Conservation (phyloP, 768 basidiomycete species). For the Lactarius tabidus region DNA sequence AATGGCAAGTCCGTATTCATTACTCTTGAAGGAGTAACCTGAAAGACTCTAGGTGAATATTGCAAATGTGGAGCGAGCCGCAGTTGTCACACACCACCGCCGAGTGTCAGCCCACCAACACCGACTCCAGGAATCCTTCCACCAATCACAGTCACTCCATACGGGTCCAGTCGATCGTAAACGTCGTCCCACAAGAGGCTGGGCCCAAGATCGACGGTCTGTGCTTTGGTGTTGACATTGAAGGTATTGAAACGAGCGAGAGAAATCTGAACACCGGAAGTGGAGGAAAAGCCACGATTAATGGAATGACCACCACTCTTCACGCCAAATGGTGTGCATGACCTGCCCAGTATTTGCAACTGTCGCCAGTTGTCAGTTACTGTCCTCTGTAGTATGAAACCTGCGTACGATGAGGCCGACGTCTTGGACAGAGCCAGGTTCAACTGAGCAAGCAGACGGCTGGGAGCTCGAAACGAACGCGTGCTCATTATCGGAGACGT, state of each 20-base stretch:
- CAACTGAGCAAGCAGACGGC: neutral
- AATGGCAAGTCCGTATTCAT: slow-evolving; percentile 50
- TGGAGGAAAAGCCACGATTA: neutral
- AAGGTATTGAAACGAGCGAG: neutral
- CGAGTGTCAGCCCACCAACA: neutral
- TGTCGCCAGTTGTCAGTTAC: neutral
- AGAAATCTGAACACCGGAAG: neutral
- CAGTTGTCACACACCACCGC: neutral
- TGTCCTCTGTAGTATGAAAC: neutral
- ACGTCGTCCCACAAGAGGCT: neutral
- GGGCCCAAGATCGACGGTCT: neutral
- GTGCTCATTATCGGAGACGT: neutral
- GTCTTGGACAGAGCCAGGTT: neutral
- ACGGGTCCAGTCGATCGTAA: neutral
- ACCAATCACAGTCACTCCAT: neutral
- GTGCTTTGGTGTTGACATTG: neutral
- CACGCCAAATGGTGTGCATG: neutral
- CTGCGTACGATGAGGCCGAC: neutral
- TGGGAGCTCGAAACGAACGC: neutral
- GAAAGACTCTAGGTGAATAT: neutral
- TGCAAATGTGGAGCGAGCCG: neutral
- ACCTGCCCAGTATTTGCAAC: neutral
- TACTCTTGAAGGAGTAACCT: slow-evolving; percentile 59
- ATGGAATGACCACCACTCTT: neutral
- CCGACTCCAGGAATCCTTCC: neutral